Evolutionary conservation across 768 basidiomycete genomes (phyloP), one percentile per base, ranked within the genome.

Genomic region (Basidioascus undulatus): DNA sequence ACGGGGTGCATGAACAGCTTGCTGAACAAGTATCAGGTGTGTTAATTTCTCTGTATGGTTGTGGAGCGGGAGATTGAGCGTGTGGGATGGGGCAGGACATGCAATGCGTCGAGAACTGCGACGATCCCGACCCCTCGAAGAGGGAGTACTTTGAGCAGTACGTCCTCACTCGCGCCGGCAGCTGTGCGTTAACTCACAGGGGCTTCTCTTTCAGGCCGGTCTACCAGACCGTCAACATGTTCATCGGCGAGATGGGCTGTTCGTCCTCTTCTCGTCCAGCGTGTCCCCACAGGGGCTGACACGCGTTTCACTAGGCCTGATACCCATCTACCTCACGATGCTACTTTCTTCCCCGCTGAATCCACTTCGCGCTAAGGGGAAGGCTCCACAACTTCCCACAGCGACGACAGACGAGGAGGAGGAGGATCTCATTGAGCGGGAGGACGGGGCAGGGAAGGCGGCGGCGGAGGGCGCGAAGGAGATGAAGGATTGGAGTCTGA

Each of bases 81-180:
- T 74, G 23, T 19, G 15, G 5, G 26, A 15, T 8, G 5, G 11
- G 6, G 32, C 51, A 59, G 51, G 89, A 96, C 57, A 89, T 92
- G 81, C 83, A 92, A 72, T 96, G 89, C 54, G 87, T 94, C 33
- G 83, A 83, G 66, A 79, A 87, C 58, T 96, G 89, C 57, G 56
- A 57, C 35, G 67, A 74, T 47, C 68, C 68, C 28, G 62, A 80
- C 57, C 68, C 73, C 2, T 46, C 52, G 3, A 62, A 63, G 27
- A 71, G 68, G 41, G 65, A 84, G 37, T 67, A 81, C 24, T 96
- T 79, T 56, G 86, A 94, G 53, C 89, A 94, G 42, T 43, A 6
- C n/a, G 41, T 30, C 35, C 5, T n/a, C 2, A 6, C 4, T 32
- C 32, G 5, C 18, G 27, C 15, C 3, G 15, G 6, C 15, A 13